Evolutionary conservation across 306 rosid genomes (phyloP).

Genomic region (Lathyrus sativus): DNA sequence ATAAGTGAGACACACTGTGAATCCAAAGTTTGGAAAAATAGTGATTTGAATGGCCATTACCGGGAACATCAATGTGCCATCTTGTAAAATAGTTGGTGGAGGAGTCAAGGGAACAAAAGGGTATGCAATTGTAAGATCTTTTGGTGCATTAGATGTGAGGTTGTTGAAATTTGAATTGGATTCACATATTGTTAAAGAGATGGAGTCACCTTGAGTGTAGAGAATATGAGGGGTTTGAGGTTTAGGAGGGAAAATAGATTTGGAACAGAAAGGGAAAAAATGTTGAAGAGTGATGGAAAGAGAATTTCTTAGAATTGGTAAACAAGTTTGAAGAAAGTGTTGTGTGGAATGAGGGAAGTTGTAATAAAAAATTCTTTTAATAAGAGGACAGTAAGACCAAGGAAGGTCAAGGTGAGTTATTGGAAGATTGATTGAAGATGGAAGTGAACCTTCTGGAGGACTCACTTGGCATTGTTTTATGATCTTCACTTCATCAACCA

Average conservation of each 20-base stretch:
- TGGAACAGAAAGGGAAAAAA: constrained; percentile 5
- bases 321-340: constrained; percentile 25
- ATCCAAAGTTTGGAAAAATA: constrained; percentile 15
- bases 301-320: constrained; percentile 30
- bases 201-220: not conserved
- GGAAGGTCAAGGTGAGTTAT: constrained; percentile 26
- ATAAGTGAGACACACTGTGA: constrained; percentile 22
- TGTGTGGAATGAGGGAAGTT: constrained; percentile 23
- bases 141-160: constrained; percentile 17
- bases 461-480: constrained; percentile 11
- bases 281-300: constrained; percentile 34
- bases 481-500: not conserved
- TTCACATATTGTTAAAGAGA: constrained; percentile 18
- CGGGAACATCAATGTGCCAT: constrained; percentile 22
- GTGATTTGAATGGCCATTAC: constrained; percentile 38
- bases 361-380: constrained; percentile 20
- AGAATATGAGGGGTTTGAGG: constrained; percentile 35
- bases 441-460: constrained; percentile 31
- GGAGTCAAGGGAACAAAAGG: constrained; percentile 20
- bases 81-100: not conserved
- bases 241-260: constrained; percentile 21
- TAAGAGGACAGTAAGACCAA: not conserved
- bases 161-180: constrained; percentile 8
- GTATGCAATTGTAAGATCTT: not conserved
- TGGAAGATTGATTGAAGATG: constrained; percentile 16